phyloP scores from a whole-genome alignment of 768 basidiomycete genomes.

The Psilocybe sp. region DNA sequence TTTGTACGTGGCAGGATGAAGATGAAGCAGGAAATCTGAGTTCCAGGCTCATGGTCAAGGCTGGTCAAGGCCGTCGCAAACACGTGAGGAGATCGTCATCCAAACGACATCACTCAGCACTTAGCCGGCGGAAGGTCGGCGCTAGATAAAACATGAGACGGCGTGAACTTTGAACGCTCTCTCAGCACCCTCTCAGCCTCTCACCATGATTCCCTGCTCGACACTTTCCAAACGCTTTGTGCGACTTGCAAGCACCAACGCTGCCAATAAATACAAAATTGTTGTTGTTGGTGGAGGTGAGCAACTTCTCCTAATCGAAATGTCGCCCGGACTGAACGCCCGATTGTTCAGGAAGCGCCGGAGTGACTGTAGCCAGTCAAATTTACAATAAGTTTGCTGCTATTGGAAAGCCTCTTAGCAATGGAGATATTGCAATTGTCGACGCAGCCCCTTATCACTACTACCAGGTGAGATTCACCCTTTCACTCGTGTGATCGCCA shows the following conservation, averaged over 20 bases:
- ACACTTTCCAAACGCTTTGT: too few species aligned
- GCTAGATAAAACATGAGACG: too few species aligned
- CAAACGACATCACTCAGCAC: too few species aligned
- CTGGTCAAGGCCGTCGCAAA: too few species aligned
- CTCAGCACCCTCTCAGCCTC: too few species aligned
- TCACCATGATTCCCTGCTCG: too few species aligned
- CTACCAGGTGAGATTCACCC: slow-evolving; percentile 59
- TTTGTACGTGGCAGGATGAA: too few species aligned
- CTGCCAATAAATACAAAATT: slow-evolving; percentile 69
- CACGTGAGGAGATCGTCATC: too few species aligned
- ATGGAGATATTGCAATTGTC: slow-evolving; percentile 82
- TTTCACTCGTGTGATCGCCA: not conserved
- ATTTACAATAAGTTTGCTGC: slow-evolving; percentile 76
- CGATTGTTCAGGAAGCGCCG: slow-evolving; percentile 63
- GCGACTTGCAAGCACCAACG: slow-evolving; percentile 33
- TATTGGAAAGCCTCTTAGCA: slow-evolving; percentile 62
- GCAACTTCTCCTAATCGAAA: slow-evolving; percentile 19
- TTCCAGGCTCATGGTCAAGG: too few species aligned
- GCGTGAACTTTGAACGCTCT: too few species aligned
- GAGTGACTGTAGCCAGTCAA: slow-evolving; percentile 83
- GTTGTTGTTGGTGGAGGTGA: slow-evolving; percentile 86
- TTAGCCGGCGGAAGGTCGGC: too few species aligned
- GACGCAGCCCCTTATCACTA: slow-evolving; percentile 82
- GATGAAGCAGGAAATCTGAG: too few species aligned
- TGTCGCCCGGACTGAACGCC: not conserved